Evolutionary conservation across 805 yeast species (phyloP).

Genomic region (Kodamaea restingae): DNA sequence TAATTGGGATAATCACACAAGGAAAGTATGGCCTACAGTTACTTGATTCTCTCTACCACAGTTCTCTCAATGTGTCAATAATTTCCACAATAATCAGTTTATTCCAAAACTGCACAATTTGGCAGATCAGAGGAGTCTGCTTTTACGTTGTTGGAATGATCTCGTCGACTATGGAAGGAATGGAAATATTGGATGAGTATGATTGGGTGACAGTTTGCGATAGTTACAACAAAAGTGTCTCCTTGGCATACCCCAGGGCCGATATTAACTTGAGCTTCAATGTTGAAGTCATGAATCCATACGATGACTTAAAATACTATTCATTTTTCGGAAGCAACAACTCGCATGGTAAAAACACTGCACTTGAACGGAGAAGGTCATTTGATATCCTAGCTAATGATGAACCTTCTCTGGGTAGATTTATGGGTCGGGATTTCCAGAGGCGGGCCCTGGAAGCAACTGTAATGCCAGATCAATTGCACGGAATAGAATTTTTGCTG

Average conservation of each 20-base stretch:
- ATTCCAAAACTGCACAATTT: conserved; percentile 31
- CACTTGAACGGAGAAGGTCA: neutral
- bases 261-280: conserved; percentile 16
- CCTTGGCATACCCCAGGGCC: conserved; percentile 14
- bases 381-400: neutral
- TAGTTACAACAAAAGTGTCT: conserved; percentile 10
- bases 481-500: neutral
- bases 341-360: conserved; percentile 5
- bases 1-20: conserved; percentile 78
- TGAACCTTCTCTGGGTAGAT: neutral
- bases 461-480: neutral
- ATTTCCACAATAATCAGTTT: conserved; percentile 46
- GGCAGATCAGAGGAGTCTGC: conserved; percentile 72
- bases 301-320: conserved; percentile 22
- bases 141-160: conserved; percentile 74
- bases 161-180: conserved; percentile 70
- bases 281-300: conserved; percentile 20
- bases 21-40: conserved; percentile 61
- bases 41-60: conserved; percentile 29
- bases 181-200: conserved; percentile 76
- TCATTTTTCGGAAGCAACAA: conserved; percentile 18
- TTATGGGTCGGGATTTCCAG: conserved; percentile 6
- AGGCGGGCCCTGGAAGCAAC: conserved; percentile 3
- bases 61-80: conserved; percentile 17
- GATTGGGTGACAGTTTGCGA: conserved; percentile 50